These are phyloP conservation scores for Phytomonas francai DNA, from an alignment of 208 protist species.

Conservation along the genomic window DNA sequence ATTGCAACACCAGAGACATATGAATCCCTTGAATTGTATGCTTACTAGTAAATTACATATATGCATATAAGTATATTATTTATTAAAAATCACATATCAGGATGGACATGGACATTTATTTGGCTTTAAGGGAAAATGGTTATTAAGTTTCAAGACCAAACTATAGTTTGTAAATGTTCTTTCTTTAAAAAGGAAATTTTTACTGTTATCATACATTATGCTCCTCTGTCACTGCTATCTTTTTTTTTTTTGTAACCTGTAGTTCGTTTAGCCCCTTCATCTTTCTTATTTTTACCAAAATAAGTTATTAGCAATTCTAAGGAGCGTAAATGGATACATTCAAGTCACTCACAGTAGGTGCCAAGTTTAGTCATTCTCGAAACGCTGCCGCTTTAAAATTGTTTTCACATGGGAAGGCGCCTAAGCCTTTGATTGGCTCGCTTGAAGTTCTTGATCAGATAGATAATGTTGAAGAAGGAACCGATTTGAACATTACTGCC, in stretches of 20 bases:
- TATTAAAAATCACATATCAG: background rate
- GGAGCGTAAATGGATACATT: slow-evolving; percentile 49
- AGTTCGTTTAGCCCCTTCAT: background rate
- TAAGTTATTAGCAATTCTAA: slow-evolving; percentile 11
- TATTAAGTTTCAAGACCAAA: slow-evolving; percentile 7
- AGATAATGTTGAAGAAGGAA: slow-evolving; percentile 8
- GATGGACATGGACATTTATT: background rate
- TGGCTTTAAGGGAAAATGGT: background rate
- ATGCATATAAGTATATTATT: background rate
- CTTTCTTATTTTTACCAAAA: slow-evolving; percentile 10
- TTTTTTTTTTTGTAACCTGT: background rate
- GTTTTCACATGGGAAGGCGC: slow-evolving; percentile 27
- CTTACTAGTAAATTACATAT: background rate
- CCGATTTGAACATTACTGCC: slow-evolving; percentile 16
- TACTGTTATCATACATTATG: background rate
- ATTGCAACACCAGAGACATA: background rate
- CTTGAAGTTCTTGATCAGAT: slow-evolving; percentile 7
- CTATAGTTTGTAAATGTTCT: background rate
- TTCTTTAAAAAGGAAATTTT: background rate
- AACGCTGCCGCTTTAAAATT: slow-evolving; percentile 54
- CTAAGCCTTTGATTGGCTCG: slow-evolving; percentile 8
- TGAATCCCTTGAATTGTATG: background rate
- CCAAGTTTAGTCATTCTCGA: slow-evolving; percentile 40
- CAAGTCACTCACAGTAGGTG: slow-evolving; percentile 43
- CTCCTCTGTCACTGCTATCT: background rate